Evolutionary conservation across 2,329 filamentous ascomycete species (phyloP), one percentile per base, ranked within the genome.

Genomic region (Penicillium corylophilum): DNA sequence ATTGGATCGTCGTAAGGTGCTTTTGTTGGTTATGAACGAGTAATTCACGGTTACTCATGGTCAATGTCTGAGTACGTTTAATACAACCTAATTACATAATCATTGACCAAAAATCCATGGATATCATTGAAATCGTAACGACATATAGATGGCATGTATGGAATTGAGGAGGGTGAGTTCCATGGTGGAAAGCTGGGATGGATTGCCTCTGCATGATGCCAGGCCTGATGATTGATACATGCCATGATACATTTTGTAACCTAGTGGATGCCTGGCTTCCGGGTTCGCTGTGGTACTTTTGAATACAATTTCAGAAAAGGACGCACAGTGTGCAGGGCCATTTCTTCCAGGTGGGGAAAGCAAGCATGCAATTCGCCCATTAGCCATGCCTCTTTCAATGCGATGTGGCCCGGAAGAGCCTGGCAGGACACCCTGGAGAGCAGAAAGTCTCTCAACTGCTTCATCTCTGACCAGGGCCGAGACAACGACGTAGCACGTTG

Each of bases 1-100:
- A 54, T 69, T 55, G 62, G 63, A 46, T 62, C 60, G 20, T 50
- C 69, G 54, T 69, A 51, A 66, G 29, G 35, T 15, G 7, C 13
- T 40, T 44, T 28, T 35, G 23, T 23, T 9, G 15, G 16, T 41
- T 44, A n/a, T 18, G 15, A n/a, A 50, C 20, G 33, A 53, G 38
- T 42, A 50, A 44, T 48, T 51, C 44, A 55, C 51, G 56, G 43
- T 48, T 38, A 47, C 44, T 53, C 55, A 67, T 64, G 54, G 60
- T 57, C 59, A 54, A 63, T 63, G 54, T 58, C 56, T 51, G 46
- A 57, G 44, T 56, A 62, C 29, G 38, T 56, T 58, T 61, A 59
- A 49, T 60, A 61, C 29, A 44, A 55, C 31, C 51, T 55, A 57
- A 53, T 58, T 51, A 51, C 48, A 58, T 12, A 6, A 5, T 22